A percentile compares a stretch with the other conserved stretches of the same genome.
phyloP scores from a whole-genome alignment of 371 early-diverging fungal genomes.

The Mortierella sp. region DNA sequence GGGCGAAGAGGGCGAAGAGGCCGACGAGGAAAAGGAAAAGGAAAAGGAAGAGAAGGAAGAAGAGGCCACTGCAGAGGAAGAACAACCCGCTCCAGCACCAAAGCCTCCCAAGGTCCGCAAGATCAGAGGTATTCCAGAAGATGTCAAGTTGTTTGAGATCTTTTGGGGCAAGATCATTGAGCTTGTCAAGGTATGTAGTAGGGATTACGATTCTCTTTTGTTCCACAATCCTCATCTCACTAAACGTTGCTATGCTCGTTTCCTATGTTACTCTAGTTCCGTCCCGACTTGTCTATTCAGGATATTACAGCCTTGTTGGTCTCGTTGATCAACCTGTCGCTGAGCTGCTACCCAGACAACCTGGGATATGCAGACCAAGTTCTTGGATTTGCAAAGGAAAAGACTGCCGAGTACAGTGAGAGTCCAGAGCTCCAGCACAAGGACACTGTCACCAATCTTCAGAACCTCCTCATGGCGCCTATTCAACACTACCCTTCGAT shows the following conservation, averaged over 20 bases:
- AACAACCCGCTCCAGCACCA: conserved; percentile 35
- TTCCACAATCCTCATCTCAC: neutral
- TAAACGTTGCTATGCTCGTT: neutral
- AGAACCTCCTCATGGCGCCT: conserved; percentile 78
- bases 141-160: conserved; percentile 90
- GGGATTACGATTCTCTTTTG: neutral
- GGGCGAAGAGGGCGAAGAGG: conserved; percentile 28
- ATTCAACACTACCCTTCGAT: conserved; percentile 78
- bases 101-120: conserved; percentile 54
- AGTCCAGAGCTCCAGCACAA: conserved; percentile 73
- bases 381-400: conserved; percentile 83
- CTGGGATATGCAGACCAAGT: conserved; percentile 90
- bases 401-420: conserved; percentile 65
- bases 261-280: conserved; percentile 64
- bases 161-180: conserved; percentile 96
- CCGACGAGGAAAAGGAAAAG: too few species aligned
- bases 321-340: conserved; percentile 87
- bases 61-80: conserved; percentile 19
- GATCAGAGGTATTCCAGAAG: conserved; percentile 83
- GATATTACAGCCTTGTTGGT: conserved; percentile 90
- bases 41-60: too few species aligned
- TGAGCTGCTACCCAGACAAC: conserved; percentile 94
- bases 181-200: conserved; percentile 78
- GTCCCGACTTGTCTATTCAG: conserved; percentile 91
- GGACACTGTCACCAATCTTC: conserved; percentile 71